These are phyloP conservation scores for Schwanniomyces sp. DNA, from an alignment of 805 yeast genomes.

Conservation along the genomic window DNA sequence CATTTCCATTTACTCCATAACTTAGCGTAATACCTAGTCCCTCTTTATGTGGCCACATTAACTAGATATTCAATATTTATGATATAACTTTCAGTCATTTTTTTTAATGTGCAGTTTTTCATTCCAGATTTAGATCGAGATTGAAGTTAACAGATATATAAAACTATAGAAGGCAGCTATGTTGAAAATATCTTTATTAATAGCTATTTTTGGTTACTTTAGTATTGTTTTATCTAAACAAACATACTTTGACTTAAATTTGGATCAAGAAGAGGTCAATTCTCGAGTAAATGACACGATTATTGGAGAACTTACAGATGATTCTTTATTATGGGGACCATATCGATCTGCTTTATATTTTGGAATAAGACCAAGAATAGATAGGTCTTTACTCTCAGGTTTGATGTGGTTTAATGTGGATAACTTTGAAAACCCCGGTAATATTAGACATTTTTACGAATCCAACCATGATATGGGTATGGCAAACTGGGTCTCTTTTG, in stretches of 20 bases:
- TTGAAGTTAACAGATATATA: neutral
- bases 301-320: slow-evolving; percentile 17
- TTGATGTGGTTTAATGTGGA: slow-evolving; percentile 85
- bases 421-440: slow-evolving; percentile 49
- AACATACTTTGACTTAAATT: slow-evolving; percentile 19
- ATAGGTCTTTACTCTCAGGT: slow-evolving; percentile 74
- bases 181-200: neutral
- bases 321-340: slow-evolving; percentile 76
- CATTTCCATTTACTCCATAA: slow-evolving; percentile 45
- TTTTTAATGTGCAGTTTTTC: neutral
- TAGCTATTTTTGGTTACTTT: neutral
- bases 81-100: too few species aligned
- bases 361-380: slow-evolving; percentile 82
- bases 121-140: neutral
- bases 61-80: neutral
- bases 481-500: slow-evolving; percentile 87
- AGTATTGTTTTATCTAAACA: slow-evolving; percentile 10
- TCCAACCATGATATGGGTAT: slow-evolving; percentile 67
- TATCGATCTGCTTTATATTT: slow-evolving; percentile 83
- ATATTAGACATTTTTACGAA: slow-evolving; percentile 72
- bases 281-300: slow-evolving; percentile 8
- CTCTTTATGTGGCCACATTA: slow-evolving; percentile 41
- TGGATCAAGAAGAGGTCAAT: slow-evolving; percentile 38
- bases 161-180: neutral
- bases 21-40: slow-evolving; percentile 39